Base-by-base conservation (phyloP, 495 filamentous ascomycete genomes). In the Aspergillus diversus region DNA sequence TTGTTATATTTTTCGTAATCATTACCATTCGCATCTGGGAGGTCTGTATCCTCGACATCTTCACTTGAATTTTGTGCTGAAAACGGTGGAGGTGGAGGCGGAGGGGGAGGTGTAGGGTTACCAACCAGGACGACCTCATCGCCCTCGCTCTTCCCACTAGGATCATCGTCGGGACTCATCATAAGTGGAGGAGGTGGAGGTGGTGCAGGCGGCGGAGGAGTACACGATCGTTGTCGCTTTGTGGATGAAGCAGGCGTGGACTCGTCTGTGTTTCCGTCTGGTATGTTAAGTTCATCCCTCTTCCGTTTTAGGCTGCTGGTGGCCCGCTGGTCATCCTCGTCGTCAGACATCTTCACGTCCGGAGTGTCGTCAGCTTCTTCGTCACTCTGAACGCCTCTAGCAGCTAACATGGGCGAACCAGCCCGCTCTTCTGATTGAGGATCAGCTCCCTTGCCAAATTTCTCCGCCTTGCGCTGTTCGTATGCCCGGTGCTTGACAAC, bases 401-500 rank as follows among this genome's bases (percentile, higher is more conserved):
- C 11, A 43, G 39, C n/a, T n/a, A 5, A 11, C n/a, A 11, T n/a
- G 39, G 39, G n/a, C n/a, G n/a, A 12, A n/a, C 3, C n/a, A 43
- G 11, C 47, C 5, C 27, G 47, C 27, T 12, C 46, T 49, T 69
- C 67, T 50, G 72, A 64, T 33, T 68, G 68, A 58, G 59, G 32
- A 7, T 48, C 67, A n/a, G 68, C 37, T 70, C 63, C 63, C 69
- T 69, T 39, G 68, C 69, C 50, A 5, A 81, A 75, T 49, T 76
- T 80, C 59, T 84, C 82, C 4, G 79, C 78, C 70, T 87, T 90
- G 65, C 79, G 83, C 71, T 86, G 86, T 60, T 96, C 89, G 56
- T 88, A 80, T 51, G 82, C 87, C 35, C 79, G 80, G 67, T 89
- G 88, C 77, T 96, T 96, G 54, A 80, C 79, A 3, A 92, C 86